Evolutionary conservation across 169 alveolate genomes (phyloP).

Genomic region (Cryptosporidium viatorum): DNA sequence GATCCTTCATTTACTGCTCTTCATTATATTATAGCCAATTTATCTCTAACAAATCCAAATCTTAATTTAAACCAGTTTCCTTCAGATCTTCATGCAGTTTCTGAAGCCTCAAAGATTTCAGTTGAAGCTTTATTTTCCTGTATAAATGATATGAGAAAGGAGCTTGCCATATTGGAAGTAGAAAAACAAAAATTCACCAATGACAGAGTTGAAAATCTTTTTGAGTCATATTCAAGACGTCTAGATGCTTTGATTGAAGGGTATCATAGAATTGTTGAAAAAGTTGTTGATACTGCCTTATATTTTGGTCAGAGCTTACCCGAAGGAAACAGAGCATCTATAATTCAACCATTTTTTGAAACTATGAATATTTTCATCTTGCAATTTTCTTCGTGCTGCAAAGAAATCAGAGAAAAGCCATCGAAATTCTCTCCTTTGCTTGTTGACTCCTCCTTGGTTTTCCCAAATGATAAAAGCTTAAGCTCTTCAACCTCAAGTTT

Average conservation of each 20-base stretch:
- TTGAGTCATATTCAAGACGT: constrained; percentile 70
- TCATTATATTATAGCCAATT: constrained; percentile 77
- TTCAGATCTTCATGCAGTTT: constrained; percentile 61
- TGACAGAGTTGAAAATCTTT: constrained; percentile 71
- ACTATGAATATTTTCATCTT: constrained; percentile 47
- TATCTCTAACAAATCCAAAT: constrained; percentile 41
- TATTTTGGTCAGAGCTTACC: constrained; percentile 68
- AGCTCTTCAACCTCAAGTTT: constrained; percentile 10
- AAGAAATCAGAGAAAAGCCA: constrained; percentile 57
- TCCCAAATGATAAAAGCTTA: constrained; percentile 13
- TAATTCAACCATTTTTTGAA: constrained; percentile 72
- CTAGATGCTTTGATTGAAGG: constrained; percentile 70
- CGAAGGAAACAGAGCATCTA: constrained; percentile 20
- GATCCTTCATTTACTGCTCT: constrained; percentile 78
- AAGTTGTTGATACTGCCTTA: constrained; percentile 67
- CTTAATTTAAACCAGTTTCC: constrained; percentile 35
- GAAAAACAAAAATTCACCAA: constrained; percentile 54
- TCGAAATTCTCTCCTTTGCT: constrained; percentile 40
- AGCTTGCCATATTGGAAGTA: constrained; percentile 34
- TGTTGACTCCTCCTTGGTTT: constrained; percentile 36
- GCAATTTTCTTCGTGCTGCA: constrained; percentile 69
- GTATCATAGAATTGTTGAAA: constrained; percentile 66
- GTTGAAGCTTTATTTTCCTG: constrained; percentile 37
- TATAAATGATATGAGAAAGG: constrained; percentile 71
- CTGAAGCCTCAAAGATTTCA: constrained; percentile 71